phyloP scores from a whole-genome alignment of 257 asterid genomes.

The Leptodermis oblonga region DNA sequence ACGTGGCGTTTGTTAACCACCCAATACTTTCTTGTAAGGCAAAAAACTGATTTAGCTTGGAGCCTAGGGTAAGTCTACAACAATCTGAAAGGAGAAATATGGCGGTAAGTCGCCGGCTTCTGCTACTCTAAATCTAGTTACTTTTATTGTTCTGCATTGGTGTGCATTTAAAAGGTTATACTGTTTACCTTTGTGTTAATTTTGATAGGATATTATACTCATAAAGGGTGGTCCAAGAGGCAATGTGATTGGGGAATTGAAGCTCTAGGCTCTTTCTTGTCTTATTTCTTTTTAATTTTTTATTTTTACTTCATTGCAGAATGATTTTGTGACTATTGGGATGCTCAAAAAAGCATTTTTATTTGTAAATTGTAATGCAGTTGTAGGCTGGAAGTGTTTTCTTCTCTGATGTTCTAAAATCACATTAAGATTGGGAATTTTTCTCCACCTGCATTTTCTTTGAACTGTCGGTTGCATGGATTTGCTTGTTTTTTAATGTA shows the following conservation, averaged over 20 bases:
- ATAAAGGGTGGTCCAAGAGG: not conserved
- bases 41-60: too few species aligned
- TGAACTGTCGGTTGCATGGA: not conserved
- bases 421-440: conserved; percentile 1
- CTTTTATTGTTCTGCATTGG: not conserved
- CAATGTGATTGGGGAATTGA: conserved; percentile 10
- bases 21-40: too few species aligned
- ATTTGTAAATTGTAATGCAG: not conserved
- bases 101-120: conserved; percentile 41
- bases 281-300: not conserved
- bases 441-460: conserved; percentile 16
- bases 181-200: too few species aligned
- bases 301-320: not conserved
- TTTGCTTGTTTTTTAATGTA: not conserved
- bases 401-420: not conserved
- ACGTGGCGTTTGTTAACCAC: too few species aligned
- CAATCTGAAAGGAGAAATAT: too few species aligned
- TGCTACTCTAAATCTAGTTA: not conserved
- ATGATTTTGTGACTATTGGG: not conserved
- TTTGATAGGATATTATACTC: not conserved
- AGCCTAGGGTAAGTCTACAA: too few species aligned
- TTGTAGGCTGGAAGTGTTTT: not conserved
- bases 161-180: not conserved
- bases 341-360: not conserved
- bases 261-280: not conserved